Evolutionary conservation across 768 basidiomycete genomes (phyloP).

Genomic region (Psilocybe azurescens): DNA sequence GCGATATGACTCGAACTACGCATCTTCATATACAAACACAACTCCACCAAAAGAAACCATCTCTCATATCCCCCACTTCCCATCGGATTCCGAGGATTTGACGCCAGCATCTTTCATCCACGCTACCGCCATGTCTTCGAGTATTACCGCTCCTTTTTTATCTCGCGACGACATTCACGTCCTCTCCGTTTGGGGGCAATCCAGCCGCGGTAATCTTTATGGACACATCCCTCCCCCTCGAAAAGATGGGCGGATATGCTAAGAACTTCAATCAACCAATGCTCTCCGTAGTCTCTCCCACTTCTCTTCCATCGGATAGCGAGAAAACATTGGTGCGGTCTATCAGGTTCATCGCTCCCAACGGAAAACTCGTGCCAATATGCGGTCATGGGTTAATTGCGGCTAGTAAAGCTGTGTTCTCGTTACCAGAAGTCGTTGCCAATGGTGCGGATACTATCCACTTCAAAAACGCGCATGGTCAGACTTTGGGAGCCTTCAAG

Average conservation of each 20-base stretch:
- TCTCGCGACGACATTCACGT: conserved; percentile 25
- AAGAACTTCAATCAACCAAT: conserved; percentile 54
- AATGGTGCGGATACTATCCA: conserved; percentile 35
- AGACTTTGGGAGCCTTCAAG: conserved; percentile 34
- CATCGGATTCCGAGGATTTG: too few species aligned
- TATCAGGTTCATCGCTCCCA: conserved; percentile 44
- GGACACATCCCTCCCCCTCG: conserved; percentile 40
- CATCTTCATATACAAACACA: too few species aligned
- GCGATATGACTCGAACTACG: too few species aligned
- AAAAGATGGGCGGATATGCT: conserved; percentile 39
- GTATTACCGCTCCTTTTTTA: conserved; percentile 33
- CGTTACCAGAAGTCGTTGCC: conserved; percentile 29
- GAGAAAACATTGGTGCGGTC: conserved; percentile 28
- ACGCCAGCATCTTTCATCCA: too few species aligned
- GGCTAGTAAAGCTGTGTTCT: conserved; percentile 45
- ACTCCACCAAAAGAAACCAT: neutral
- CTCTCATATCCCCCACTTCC: neutral
- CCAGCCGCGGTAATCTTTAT: conserved; percentile 38
- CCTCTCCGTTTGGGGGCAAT: conserved; percentile 21
- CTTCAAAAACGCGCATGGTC: conserved; percentile 34
- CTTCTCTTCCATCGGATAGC: conserved; percentile 27
- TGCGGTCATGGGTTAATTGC: conserved; percentile 54
- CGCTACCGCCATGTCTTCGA: conserved; percentile 13
- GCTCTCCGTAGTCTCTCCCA: conserved; percentile 36
- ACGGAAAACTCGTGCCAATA: conserved; percentile 34